Base-by-base conservation (phyloP, 306 rosid species). In the Vicia faba region DNA sequence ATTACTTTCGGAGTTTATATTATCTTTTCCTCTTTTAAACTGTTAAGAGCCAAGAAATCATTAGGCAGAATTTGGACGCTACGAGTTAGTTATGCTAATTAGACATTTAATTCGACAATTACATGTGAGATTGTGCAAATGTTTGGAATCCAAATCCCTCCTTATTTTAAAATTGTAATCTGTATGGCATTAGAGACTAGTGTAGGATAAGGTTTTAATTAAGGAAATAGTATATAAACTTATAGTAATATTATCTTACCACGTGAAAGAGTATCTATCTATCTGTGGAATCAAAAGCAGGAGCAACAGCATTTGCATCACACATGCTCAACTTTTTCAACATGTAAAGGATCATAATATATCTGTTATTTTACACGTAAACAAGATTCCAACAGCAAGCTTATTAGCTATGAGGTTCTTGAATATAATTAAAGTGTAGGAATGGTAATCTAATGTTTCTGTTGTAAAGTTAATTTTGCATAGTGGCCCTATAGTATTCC, bases 241-340 rank as follows among this genome's bases (percentile, higher is more conserved):
- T 38, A 45, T 4, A 40, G 45, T 40, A 13, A 5, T 13, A 9
- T 31, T 33, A 68, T 56, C 25, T 36, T 28, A 7, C 41, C 68
- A 73, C 72, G 56, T 68, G 77, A 66, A 49, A 60, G 59, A 44
- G 77, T 49, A 64, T 68, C 57, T 68, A 38, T 38, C 68, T 50
- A 53, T 38, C 75, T 51, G 72, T 66, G 66, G 11, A 39, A 64
- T 14, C 55, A 62, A 79, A 78, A 78, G 75, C 15, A 60, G 71
- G 36, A 66, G 55, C 67, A 61, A 43, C 65, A 38, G 48, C 62
- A 44, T 44, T 63, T 73, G 19, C 58, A 62, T 25, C n/a, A 73
- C 50, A 68, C 36, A 69, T 69, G 83, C 70, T 60, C 29, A 64
- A 29, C 36, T 39, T 79, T 79, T 69, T 69, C 43, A 31, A 18